Conservation (phyloP, 2,329 filamentous ascomycete species). For the Aulographum hederae region DNA sequence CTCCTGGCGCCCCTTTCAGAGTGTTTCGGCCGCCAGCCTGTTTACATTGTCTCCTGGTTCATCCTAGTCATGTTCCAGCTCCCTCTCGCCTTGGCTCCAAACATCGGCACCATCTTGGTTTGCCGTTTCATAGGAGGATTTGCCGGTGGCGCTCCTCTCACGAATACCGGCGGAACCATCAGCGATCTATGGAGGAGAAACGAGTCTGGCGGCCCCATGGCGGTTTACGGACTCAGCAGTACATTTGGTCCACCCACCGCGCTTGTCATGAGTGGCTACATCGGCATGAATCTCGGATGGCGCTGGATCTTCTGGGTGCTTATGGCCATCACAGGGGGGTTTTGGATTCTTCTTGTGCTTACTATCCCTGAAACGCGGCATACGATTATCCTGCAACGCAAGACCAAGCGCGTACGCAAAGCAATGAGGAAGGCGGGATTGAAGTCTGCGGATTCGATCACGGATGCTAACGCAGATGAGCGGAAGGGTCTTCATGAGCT, state of each 20-base stretch:
- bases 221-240: constrained; percentile 48
- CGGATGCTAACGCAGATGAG: too few species aligned
- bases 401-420: too few species aligned
- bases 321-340: constrained; percentile 23
- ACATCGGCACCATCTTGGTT: constrained; percentile 42
- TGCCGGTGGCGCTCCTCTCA: constrained; percentile 43
- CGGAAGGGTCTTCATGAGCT: too few species aligned
- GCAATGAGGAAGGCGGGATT: too few species aligned
- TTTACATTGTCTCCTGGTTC: constrained; percentile 42
- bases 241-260: constrained; percentile 48
- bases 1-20: constrained; percentile 13
- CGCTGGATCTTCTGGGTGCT: constrained; percentile 49
- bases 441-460: too few species aligned
- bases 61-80: constrained; percentile 43
- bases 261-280: constrained; percentile 49
- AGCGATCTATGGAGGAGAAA: constrained; percentile 40
- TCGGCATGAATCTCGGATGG: constrained; percentile 46
- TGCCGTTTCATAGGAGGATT: constrained; percentile 48
- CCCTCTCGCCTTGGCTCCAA: constrained; percentile 36
- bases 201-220: constrained; percentile 39
- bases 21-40: constrained; percentile 21
- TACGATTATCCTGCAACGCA: too few species aligned
- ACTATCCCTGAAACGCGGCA: too few species aligned
- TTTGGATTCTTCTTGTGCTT: constrained; percentile 23
- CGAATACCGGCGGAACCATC: constrained; percentile 43